phyloP scores from a whole-genome alignment of 2,329 filamentous ascomycete species.

The Clarireedia monteithiana region DNA sequence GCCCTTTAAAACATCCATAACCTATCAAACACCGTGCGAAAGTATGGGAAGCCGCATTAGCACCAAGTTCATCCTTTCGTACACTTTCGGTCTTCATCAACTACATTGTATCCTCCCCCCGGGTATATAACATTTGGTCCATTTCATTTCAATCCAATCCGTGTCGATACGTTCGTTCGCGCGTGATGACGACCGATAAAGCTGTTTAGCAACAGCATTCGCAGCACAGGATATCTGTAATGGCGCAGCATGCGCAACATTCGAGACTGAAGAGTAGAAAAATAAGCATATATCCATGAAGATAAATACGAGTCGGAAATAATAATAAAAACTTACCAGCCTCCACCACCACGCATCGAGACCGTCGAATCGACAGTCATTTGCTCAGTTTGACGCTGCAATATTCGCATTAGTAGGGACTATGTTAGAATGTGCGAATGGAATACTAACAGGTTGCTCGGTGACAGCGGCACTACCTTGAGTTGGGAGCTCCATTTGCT shows the following conservation, averaged over 20 bases:
- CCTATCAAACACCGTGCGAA: too few relatives aligned
- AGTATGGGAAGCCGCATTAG: too few relatives aligned
- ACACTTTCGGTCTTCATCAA: background rate
- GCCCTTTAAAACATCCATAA: background rate
- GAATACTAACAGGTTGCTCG: conserved; percentile 7
- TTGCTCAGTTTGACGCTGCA: conserved; percentile 6
- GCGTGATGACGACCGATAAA: background rate
- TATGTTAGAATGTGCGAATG: background rate
- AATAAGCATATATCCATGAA: background rate
- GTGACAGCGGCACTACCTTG: conserved; percentile 1
- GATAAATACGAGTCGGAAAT: background rate
- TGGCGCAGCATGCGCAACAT: conserved; percentile 8
- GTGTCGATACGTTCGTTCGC: background rate
- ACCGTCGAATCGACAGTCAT: conserved; percentile 3
- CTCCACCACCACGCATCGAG: conserved; percentile 4
- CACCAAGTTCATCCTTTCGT: background rate
- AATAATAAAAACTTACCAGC: background rate
- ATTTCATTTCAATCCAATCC: background rate
- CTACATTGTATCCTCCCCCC: background rate
- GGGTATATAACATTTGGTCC: background rate
- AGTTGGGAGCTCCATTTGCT: conserved; percentile 7
- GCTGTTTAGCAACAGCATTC: conserved; percentile 4
- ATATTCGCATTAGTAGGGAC: background rate
- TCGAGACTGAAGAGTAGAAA: background rate
- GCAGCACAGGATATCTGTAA: conserved; percentile 4